phyloP scores from a whole-genome alignment of 331 rosid genomes.

The Malus hybrid region DNA sequence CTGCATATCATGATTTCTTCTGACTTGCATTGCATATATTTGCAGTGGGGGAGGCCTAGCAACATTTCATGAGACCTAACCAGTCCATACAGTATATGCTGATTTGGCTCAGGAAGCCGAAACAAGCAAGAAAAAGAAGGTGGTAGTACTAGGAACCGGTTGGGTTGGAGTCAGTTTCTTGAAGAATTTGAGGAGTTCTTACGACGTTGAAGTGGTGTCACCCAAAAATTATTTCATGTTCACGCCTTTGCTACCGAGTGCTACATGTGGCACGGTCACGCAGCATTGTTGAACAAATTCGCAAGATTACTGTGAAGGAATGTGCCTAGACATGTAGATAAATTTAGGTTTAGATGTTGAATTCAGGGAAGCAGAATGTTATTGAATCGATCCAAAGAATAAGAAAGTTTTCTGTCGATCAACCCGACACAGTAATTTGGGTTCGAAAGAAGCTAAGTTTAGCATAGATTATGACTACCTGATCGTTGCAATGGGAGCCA shows the following conservation, averaged over 20 bases:
- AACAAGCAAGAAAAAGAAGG: slow-evolving; percentile 15
- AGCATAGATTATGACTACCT: slow-evolving; percentile 29
- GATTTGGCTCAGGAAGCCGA: slow-evolving; percentile 7
- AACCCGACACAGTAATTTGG: slow-evolving; percentile 14
- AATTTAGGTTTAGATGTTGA: slow-evolving; percentile 10
- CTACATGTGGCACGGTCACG: slow-evolving; percentile 29
- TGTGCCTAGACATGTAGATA: no score
- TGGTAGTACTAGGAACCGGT: slow-evolving; percentile 36
- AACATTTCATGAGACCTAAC: slow-evolving; percentile 10
- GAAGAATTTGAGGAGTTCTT: slow-evolving; percentile 26
- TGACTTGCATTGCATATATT: background rate
- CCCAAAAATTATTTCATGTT: slow-evolving; percentile 34
- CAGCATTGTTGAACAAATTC: slow-evolving; percentile 31
- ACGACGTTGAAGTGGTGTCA: slow-evolving; percentile 29
- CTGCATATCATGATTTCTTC: background rate
- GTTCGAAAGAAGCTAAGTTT: slow-evolving; percentile 19
- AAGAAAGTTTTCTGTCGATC: slow-evolving; percentile 21
- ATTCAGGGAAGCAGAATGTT: slow-evolving; percentile 27
- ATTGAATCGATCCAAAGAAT: slow-evolving; percentile 19
- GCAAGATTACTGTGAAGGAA: slow-evolving; percentile 21
- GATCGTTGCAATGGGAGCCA: slow-evolving; percentile 32
- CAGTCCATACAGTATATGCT: slow-evolving; percentile 15
- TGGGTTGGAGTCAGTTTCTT: slow-evolving; percentile 35
- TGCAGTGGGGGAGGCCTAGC: slow-evolving; percentile 29
- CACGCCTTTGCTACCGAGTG: slow-evolving; percentile 32